phyloP scores from a whole-genome alignment of 441 rosid genomes.

The Isatis lusitanica region DNA sequence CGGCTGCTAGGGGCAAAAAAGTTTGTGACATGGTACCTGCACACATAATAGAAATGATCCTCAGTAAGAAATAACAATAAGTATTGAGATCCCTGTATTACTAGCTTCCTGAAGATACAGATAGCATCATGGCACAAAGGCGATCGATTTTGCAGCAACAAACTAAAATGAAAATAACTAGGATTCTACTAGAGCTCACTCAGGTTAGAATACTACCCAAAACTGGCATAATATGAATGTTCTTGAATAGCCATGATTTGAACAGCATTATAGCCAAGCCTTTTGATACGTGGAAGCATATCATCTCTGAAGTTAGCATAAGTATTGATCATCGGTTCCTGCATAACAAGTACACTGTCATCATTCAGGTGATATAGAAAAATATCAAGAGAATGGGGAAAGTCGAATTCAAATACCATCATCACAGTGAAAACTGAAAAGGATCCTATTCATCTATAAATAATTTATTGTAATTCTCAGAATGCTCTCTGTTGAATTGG shows the following conservation, averaged over 20 bases:
- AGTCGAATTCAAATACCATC: not conserved
- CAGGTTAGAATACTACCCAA: constrained; percentile 62
- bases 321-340: constrained; percentile 86
- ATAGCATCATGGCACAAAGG: constrained; percentile 17
- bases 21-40: constrained; percentile 94
- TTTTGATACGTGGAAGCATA: constrained; percentile 94
- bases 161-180: not conserved
- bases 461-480: not conserved
- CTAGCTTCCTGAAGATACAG: constrained; percentile 22
- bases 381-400: not conserved
- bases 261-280: constrained; percentile 94
- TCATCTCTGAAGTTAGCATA: constrained; percentile 92
- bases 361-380: constrained; percentile 17
- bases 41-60: constrained; percentile 31
- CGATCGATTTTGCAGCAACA: not conserved
- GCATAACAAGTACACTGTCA: constrained; percentile 40
- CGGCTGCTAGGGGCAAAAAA: constrained; percentile 97
- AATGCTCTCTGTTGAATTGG: not conserved
- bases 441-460: not conserved
- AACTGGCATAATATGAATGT: constrained; percentile 96
- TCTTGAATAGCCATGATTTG: constrained; percentile 99
- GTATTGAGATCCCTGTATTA: constrained; percentile 1
- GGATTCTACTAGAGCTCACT: constrained; percentile 15
- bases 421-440: not conserved
- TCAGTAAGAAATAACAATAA: not conserved